Base-by-base conservation (phyloP, 345 rosid genomes). In the Adansonia digitata region DNA sequence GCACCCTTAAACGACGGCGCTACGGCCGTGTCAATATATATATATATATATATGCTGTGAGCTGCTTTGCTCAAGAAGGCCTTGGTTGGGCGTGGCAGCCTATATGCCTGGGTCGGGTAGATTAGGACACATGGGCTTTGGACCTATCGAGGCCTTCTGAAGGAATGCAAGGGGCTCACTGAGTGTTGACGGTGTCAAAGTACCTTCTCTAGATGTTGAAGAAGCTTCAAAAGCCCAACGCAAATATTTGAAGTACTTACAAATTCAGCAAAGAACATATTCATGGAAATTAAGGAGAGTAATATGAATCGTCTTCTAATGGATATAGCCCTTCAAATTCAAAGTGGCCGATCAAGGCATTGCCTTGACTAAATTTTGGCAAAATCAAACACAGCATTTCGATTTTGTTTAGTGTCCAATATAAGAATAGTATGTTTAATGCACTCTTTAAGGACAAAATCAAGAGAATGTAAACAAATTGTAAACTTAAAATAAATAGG, bases 271-370 rank as follows among this genome's bases (percentile, higher is more conserved):
- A 90, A 87, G 81, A 71, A 74, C 14, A 80, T 70, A 77, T 83
- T 84, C 65, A 35, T 39, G 43, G 81, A 89, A 72, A 81, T 82
- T 7, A 85, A 83, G 86, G 73, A 71, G 73, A 52, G 17, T 71
- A 15, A 77, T 29, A 9, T 59, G 70, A 55, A 66, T 8, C 10
- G 1, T 26, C 86, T 89, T 39, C 63, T 60, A 7, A 81, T 76
- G 79, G 92, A n/a, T n/a, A 80, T 14, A 78, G 40, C 75, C 80
- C 94, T n/a, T n/a, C n/a, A n/a, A n/a, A n/a, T n/a, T 83, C 90
- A 15, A 81, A 75, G 17, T 94, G 98, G 98, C 94, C 94, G 11
- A 31, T 80, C 67, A 87, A 82, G 75, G 80, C 80, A 49, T 63
- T 87, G 78, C n/a, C n/a, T n/a, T n/a, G n/a, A n/a, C n/a, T n/a